phyloP scores from a whole-genome alignment of 805 yeast genomes.

The Schizosaccharomyces octosporus region DNA sequence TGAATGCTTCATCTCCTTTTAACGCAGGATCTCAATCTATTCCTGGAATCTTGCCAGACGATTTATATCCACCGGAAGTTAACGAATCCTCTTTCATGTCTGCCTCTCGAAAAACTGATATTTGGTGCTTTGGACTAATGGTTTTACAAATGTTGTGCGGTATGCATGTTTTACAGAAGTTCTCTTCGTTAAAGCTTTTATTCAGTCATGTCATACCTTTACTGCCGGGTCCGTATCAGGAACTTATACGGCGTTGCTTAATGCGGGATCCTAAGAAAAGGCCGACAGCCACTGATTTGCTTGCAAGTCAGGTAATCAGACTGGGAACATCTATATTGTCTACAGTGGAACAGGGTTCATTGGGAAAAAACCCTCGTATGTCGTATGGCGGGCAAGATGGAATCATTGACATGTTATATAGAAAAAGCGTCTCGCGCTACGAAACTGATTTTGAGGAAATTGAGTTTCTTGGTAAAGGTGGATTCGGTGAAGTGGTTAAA shows the following conservation, averaged over 20 bases:
- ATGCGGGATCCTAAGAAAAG: slow-evolving; percentile 42
- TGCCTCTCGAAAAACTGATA: slow-evolving; percentile 58
- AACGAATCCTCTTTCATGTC: slow-evolving; percentile 12
- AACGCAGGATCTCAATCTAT: background rate
- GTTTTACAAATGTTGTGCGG: slow-evolving; percentile 47
- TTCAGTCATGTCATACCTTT: background rate
- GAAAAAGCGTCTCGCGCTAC: slow-evolving; percentile 34
- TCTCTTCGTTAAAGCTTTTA: background rate
- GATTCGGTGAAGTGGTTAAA: slow-evolving; percentile 94
- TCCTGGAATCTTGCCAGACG: slow-evolving; percentile 4
- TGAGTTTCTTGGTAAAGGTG: slow-evolving; percentile 78
- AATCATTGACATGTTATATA: background rate
- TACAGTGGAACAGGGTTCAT: background rate
- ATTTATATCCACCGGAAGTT: slow-evolving; percentile 74
- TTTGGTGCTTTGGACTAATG: slow-evolving; percentile 75
- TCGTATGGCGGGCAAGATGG: background rate
- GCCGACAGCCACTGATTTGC: slow-evolving; percentile 59
- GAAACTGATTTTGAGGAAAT: slow-evolving; percentile 87
- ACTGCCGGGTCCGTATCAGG: slow-evolving; percentile 34
- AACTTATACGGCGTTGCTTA: slow-evolving; percentile 42
- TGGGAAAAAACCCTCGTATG: background rate
- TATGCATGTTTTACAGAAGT: slow-evolving; percentile 21
- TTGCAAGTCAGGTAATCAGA: slow-evolving; percentile 63
- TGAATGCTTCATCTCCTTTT: slow-evolving; percentile 16
- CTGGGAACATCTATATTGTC: background rate